Conservation (phyloP, 2,329 filamentous ascomycete genomes). For the Aspergillus floridensis region DNA sequence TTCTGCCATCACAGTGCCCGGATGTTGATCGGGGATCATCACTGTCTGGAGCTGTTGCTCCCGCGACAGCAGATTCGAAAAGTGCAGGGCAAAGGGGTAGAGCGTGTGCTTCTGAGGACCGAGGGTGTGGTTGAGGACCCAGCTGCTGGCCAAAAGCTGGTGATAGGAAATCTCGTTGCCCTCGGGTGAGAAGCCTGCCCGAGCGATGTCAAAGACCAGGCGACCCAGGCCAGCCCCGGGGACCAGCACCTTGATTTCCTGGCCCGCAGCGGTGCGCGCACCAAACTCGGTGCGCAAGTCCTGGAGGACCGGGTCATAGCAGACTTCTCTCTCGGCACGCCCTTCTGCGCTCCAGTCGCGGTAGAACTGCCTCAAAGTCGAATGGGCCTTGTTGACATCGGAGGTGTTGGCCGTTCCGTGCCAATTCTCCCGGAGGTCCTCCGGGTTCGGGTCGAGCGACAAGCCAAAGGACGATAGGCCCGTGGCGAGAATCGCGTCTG, state of each 20-base stretch:
- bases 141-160: slow-evolving; percentile 80
- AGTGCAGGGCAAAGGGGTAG: slow-evolving; percentile 81
- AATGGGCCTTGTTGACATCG: slow-evolving; percentile 88
- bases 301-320: slow-evolving; percentile 70
- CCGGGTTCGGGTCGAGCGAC: slow-evolving; percentile 34
- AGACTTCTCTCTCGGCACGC: slow-evolving; percentile 67
- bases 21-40: slow-evolving; percentile 76
- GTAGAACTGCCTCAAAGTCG: slow-evolving; percentile 89
- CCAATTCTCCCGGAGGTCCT: slow-evolving; percentile 58
- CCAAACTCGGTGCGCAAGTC: slow-evolving; percentile 57
- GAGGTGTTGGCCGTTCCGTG: slow-evolving; percentile 65
- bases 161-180: slow-evolving; percentile 98
- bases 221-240: slow-evolving; percentile 87
- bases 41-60: slow-evolving; percentile 72
- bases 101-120: slow-evolving; percentile 65
- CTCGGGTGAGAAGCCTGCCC: slow-evolving; percentile 69
- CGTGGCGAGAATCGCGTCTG: slow-evolving; percentile 70
- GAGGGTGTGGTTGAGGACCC: slow-evolving; percentile 54
- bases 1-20: slow-evolving; percentile 54
- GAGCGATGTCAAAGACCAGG: slow-evolving; percentile 82
- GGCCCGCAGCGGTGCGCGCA: slow-evolving; percentile 23
- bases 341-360: slow-evolving; percentile 90
- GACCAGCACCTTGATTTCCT: slow-evolving; percentile 67
- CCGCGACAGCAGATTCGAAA: slow-evolving; percentile 78
- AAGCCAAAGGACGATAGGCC: slow-evolving; percentile 67